Base-by-base conservation (phyloP, 192 early-diverging fungal genomes). In the Coemansia sp. region DNA sequence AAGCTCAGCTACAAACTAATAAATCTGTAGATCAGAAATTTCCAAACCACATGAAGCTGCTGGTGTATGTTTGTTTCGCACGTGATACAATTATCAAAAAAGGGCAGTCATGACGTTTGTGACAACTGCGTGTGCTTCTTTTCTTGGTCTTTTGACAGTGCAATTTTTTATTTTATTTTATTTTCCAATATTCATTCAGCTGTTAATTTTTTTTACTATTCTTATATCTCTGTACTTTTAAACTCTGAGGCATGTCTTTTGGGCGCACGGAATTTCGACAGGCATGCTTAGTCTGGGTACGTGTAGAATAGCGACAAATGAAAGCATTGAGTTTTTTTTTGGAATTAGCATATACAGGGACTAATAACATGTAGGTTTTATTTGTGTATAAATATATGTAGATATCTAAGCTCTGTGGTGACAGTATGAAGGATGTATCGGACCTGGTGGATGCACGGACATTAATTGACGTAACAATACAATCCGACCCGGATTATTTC, bases 401-500 rank as follows among this genome's bases (percentile, higher is more conserved):
- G 80, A 41, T 83, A 38, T 68, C 75, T 17, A 18, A 38, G 35
- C 41, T 83, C 7, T 68, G 71, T 3, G 64, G 64, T 33, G 75
- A 83, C 38, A 18, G 39, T 0, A 22, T 83, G 8, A n/a, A 17
- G 5, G 59, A 36, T 14, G 65, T 68, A 18, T 69, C 56, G 15
- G 69, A 74, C 68, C 56, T 83, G 51, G 75, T 74, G 9, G 80
- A 83, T 48, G 80, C 66, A 48, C 68, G 68, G 5, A 67, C 77
- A 56, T 60, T 83, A 20, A 72, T 83, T 38, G 68, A 74, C 45
- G 18, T 77, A 5, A 76, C 74, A 7, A 83, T 72, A 1, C 57
- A 65, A 33, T 65, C 80, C 2, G 80, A 83, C 71, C 80, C 80
- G 3, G 80, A 83, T 5, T 77, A 77, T 64, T 83, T 83, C 72